A percentile compares a stretch with the other conserved stretches of the same genome.
Conservation (phyloP, 495 filamentous ascomycete genomes). For the Parmelia sp. region DNA sequence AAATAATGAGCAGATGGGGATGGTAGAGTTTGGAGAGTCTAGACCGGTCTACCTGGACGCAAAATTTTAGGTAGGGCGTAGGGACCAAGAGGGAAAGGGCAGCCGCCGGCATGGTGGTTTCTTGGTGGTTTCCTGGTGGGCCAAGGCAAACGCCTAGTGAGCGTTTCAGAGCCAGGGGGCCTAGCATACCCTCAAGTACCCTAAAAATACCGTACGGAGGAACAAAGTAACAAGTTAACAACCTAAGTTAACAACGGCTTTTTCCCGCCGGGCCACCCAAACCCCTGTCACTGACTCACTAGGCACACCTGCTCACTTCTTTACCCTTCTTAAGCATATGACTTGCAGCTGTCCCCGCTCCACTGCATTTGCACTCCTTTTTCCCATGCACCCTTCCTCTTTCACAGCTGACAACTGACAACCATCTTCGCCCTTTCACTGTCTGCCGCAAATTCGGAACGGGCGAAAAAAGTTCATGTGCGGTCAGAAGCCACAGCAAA, state of each 20-base stretch:
- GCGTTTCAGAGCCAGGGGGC: no score
- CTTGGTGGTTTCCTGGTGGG: no score
- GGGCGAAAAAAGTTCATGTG: neutral
- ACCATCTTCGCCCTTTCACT: no score
- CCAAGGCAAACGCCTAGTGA: neutral
- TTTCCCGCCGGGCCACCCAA: neutral
- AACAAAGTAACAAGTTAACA: no score
- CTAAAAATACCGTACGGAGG: no score
- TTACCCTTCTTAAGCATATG: neutral
- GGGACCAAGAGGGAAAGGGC: neutral
- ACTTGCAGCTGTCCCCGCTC: conserved; percentile 4
- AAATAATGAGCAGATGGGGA: neutral
- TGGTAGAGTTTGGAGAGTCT: neutral
- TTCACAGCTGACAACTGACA: neutral
- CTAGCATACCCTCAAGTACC: no score
- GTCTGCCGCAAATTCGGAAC: neutral
- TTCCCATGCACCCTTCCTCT: neutral
- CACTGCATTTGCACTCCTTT: neutral
- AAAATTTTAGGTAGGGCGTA: neutral
- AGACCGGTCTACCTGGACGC: neutral
- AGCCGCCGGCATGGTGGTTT: no score
- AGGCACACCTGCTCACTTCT: no score
- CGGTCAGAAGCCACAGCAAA: neutral
- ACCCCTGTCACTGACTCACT: neutral
- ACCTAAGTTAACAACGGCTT: neutral